Evolutionary conservation across 129 eudicot genomes (phyloP).

Genomic region (Flaveria robusta): DNA sequence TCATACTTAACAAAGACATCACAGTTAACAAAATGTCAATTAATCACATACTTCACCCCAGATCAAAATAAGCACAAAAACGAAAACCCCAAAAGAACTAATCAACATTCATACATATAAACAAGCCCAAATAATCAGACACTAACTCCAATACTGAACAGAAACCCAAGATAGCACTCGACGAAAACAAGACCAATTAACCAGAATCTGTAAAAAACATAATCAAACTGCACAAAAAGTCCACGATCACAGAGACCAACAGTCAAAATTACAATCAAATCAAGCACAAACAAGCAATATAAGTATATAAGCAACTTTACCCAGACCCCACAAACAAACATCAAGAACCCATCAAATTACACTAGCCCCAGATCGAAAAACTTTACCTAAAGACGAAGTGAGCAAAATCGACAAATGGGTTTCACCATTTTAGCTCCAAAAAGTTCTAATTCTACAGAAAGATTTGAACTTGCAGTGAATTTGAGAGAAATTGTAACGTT

Average conservation of each 20-base stretch:
- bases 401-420: slow-evolving; percentile 42
- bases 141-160: not conserved
- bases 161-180: no score
- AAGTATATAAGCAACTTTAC: no score
- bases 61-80: not conserved
- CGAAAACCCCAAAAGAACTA: slow-evolving; percentile 1
- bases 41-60: slow-evolving; percentile 1
- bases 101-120: slow-evolving; percentile 10
- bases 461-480: slow-evolving; percentile 22
- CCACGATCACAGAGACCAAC: slow-evolving; percentile 3
- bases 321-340: slow-evolving; percentile 13
- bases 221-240: not conserved
- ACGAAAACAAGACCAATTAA: no score
- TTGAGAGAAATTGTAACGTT: slow-evolving; percentile 36
- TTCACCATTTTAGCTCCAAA: slow-evolving; percentile 16
- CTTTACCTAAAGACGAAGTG: slow-evolving; percentile 38
- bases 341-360: slow-evolving; percentile 6
- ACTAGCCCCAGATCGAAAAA: slow-evolving; percentile 21
- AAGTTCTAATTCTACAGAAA: not conserved
- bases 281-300: slow-evolving; percentile 7
- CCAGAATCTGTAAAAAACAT: no score
- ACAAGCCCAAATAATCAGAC: slow-evolving; percentile 21
- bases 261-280: not conserved
- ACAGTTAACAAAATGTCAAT: slow-evolving; percentile 2
- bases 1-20: no score